Base-by-base conservation (phyloP, 345 rosid species). In the Lepidium didymum region DNA sequence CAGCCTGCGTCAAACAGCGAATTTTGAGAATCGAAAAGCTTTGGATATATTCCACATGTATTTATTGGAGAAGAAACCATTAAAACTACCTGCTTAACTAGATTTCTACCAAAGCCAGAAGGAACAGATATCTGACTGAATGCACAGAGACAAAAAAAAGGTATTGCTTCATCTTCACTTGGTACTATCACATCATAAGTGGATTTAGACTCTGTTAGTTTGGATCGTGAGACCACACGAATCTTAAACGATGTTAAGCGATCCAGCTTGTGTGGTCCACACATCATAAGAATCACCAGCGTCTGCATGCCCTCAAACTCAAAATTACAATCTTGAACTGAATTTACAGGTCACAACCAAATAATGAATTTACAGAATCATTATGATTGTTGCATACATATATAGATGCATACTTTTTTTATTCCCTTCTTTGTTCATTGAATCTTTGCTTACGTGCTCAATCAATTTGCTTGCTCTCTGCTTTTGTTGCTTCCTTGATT, bases 271-370 rank as follows among this genome's bases (percentile, higher is more conserved):
- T 2, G 46, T 38, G 7, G 85, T 80, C 98, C 98, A 92, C 44
- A 92, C 96, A 78, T 92, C 98, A 73, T 92, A 49, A 92, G 69
- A 68, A 93, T 88, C 14, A 93, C 84, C 56, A 93, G 73, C 74
- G 64, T 56, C 23, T 21, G 53, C 4, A 75, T 13, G 42, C 77
- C 72, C 5, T 76, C 77, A 43, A 63, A 77, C n/a, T 77, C 84
- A 13, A 66, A 43, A 52, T 61, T 79, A 81, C 84, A 80, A 5
- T 56, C 18, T 14, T 88, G 81, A 56, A 3, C 45, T 42, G 71
- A 25, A 58, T 41, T 81, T 21, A 36, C 12, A 15, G 59, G 78
- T 83, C 77, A 52, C 23, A 62, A 33, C 85, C 94, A 43, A 75
- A 42, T 15, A 90, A 9, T 19, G 21, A 1, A 19, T 19, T 19